Base-by-base conservation (phyloP, 169 alveolate genomes). In the Plasmodium gaboni region DNA sequence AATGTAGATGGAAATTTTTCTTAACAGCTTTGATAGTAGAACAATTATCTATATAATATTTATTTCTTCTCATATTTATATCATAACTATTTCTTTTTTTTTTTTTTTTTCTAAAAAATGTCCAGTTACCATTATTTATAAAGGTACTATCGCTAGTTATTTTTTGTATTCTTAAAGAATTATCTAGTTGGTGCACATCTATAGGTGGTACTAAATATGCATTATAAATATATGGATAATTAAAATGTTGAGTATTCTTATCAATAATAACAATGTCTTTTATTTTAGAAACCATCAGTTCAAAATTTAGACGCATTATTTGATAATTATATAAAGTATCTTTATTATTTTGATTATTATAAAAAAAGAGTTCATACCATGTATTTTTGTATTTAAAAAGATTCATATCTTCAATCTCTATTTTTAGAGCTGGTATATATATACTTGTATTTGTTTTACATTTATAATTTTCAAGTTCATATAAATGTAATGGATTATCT, bases 301-400 rank as follows among this genome's bases (percentile, higher is more conserved):
- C 91, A 60, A 83, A 83, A 22, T 83, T 83, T 55, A 83, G 63
- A 22, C 91, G 55, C 24, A 83, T 68, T 17, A 83, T 15, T 12
- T 68, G 19, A 48, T 68, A 60, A 63, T 67, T 83, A 48, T 83
- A 83, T 26, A 83, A 48, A 4, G 46, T 68, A 5, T 83, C 73
- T 28, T 32, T 60, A 28, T 50, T 83, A 22, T 17, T 68, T 24
- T 59, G 28, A 6, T 59, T 65, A 67, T 72, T 83, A 60, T 83
- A 83, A 61, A 83, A 83, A 57, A 83, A 68, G 9, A 83, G 59
- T 60, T 83, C 91, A 83, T 68, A 69, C 91, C 91, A 83, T 32
- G 91, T 83, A 55, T 83, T 83, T 83, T 57, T 68, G 19, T 68
- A 83, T 83, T 83, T 83, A 22, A 83, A 68, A 55, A 83, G 32